Evolutionary conservation across 768 basidiomycete species (phyloP).

Genomic region (Coprinopsis sp.): DNA sequence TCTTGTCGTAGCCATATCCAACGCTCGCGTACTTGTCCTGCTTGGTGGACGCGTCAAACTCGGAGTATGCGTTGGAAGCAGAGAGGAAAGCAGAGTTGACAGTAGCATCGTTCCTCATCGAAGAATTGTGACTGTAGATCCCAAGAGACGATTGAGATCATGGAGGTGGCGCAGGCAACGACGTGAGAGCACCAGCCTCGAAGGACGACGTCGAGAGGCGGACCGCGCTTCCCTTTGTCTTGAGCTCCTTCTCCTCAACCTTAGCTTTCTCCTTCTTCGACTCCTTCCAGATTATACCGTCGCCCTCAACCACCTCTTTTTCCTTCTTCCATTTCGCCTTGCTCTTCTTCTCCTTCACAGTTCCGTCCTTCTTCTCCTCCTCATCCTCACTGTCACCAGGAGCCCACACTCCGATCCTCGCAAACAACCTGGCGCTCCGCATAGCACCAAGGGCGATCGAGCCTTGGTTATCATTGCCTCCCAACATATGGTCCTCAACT

Average conservation of each 20-base stretch:
- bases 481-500: neutral
- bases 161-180: conserved; percentile 19
- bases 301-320: no score
- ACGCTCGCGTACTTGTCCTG: no score
- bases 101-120: no score
- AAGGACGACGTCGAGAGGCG: conserved; percentile 61
- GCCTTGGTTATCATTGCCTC: conserved; percentile 29
- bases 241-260: conserved; percentile 25
- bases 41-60: no score
- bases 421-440: conserved; percentile 66
- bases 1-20: no score
- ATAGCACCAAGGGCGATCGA: conserved; percentile 79
- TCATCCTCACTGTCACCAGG: conserved; percentile 15
- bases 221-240: conserved; percentile 27
- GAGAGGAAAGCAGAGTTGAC: no score
- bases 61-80: no score
- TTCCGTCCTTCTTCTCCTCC: conserved; percentile 18
- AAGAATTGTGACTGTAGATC: neutral
- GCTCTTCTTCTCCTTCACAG: conserved; percentile 26
- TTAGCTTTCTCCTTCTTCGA: conserved; percentile 30
- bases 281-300: conserved; percentile 34
- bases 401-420: conserved; percentile 45
- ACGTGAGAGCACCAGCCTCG: conserved; percentile 54
- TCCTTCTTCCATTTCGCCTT: conserved; percentile 30
- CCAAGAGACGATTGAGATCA: neutral